Conservation (phyloP, 2,329 filamentous ascomycete species). For the Cryphonectria radicalis region DNA sequence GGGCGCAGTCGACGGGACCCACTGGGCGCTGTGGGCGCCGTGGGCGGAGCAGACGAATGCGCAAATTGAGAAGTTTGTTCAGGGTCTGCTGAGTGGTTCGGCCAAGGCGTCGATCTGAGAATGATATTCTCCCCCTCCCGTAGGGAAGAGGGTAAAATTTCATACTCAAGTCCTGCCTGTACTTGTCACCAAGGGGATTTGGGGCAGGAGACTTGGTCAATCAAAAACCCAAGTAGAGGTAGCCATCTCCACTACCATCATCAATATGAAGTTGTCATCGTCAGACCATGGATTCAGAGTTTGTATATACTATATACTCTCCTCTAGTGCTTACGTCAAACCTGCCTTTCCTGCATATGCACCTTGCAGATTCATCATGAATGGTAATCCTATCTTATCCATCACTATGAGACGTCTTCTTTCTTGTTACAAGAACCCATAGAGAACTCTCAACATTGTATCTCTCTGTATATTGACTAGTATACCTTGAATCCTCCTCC, state of each 20-base stretch:
- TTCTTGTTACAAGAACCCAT: not conserved
- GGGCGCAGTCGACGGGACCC: conserved; percentile 68
- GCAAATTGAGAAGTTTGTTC: conserved; percentile 70
- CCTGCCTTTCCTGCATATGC: no score
- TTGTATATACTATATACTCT: not conserved
- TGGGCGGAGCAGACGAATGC: conserved; percentile 73
- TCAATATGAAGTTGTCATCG: not conserved
- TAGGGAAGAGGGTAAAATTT: no score
- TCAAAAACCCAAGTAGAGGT: not conserved
- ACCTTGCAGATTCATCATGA: no score
- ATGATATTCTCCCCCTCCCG: not conserved
- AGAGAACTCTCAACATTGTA: not conserved
- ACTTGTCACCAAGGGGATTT: not conserved
- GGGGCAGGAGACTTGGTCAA: not conserved
- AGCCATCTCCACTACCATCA: not conserved
- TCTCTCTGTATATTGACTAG: not conserved
- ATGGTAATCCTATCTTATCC: not conserved
- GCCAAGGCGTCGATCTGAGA: conserved; percentile 45
- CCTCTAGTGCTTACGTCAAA: not conserved
- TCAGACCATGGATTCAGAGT: not conserved
- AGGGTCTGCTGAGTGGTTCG: conserved; percentile 47
- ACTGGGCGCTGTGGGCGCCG: conserved; percentile 75
- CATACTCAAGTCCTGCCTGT: no score
- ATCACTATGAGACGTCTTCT: not conserved
- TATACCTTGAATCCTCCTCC: no score